These are phyloP conservation scores for Exophiala bonariae DNA, from an alignment of 2,329 filamentous ascomycete genomes.

Conservation along the genomic window DNA sequence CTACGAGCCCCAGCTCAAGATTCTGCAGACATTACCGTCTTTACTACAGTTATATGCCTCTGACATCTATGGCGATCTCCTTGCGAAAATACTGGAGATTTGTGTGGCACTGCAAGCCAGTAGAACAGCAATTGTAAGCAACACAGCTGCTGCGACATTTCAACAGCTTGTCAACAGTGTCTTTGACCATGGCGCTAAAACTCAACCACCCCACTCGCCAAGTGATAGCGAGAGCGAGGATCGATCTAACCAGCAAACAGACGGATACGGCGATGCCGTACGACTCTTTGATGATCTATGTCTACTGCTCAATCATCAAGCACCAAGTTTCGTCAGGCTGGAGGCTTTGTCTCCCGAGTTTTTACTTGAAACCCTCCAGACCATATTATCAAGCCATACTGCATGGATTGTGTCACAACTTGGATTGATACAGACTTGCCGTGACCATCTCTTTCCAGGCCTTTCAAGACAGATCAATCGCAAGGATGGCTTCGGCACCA, in stretches of 20 bases:
- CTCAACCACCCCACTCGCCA: not conserved
- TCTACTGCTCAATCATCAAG: constrained; percentile 79
- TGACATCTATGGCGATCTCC: constrained; percentile 75
- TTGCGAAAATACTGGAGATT: constrained; percentile 82
- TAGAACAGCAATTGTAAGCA: constrained; percentile 91
- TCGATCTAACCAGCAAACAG: constrained; percentile 16
- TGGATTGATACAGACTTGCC: constrained; percentile 78
- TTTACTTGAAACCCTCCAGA: constrained; percentile 88
- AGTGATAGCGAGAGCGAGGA: constrained; percentile 8
- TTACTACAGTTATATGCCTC: constrained; percentile 85
- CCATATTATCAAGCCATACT: constrained; percentile 82
- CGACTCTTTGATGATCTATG: constrained; percentile 82
- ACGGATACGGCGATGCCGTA: constrained; percentile 43
- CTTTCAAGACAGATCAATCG: constrained; percentile 17
- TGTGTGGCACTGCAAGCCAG: constrained; percentile 88
- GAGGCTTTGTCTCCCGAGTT: constrained; percentile 77
- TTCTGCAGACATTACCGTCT: constrained; percentile 86
- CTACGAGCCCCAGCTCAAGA: constrained; percentile 92
- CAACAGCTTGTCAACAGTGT: constrained; percentile 91
- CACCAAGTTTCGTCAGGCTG: constrained; percentile 78
- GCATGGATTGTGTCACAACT: constrained; percentile 73
- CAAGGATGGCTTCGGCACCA: constrained; percentile 19
- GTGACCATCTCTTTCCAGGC: constrained; percentile 52
- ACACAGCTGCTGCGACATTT: constrained; percentile 92
- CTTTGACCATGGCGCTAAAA: constrained; percentile 74